Evolutionary conservation across 352 stramenopile species (phyloP), one percentile per base, ranked within the genome.

Genomic region (Phytophthora crassamura): DNA sequence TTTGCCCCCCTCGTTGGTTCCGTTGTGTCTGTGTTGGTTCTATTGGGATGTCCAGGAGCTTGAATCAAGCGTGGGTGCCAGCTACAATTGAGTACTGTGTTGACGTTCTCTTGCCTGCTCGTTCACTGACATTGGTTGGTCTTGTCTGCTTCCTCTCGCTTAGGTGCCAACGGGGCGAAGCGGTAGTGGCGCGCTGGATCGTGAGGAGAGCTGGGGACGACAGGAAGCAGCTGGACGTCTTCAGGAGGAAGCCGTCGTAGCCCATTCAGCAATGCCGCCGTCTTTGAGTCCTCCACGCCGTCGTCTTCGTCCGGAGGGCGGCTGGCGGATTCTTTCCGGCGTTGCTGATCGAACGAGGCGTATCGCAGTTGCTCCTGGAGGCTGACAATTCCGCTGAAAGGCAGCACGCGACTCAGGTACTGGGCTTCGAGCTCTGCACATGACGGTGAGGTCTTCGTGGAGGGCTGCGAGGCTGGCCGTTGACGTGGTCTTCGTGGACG

Each of bases 321-420:
- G 36, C 10, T 59, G 0, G 11, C 11, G 7, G 22, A 51, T 51
- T 72, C 57, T 34, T 72, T 59, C 5, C 57, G 45, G 2, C 62
- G 35, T 9, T 81, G 73, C 20, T 74, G 64, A 14, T 68, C 62
- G 42, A 86, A 78, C 20, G 72, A 77, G 16, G 68, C 77, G 41
- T 72, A 89, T 7, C 54, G 77, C 12, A 89, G 64, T 52, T 91
- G 80, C 0, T 89, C 72, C 1, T 66, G 65, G 11, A 89, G 71
- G 0, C 22, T 20, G 5, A 89, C 54, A 30, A 89, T 84, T 22
- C 74, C 59, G 9, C 62, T 66, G 54, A 77, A 80, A 0, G 83
- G 78, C 12, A 90, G 64, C 7, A 63, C 30, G 8, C 57, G 48
- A 60, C 86, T 80, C 7, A 91, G 68, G 39, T 84, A 84, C 15